Percentiles rank a stretch among this genome's conserved stretches.
Conservation (phyloP, 257 asterid genomes). For the Fraxinus anomala region DNA sequence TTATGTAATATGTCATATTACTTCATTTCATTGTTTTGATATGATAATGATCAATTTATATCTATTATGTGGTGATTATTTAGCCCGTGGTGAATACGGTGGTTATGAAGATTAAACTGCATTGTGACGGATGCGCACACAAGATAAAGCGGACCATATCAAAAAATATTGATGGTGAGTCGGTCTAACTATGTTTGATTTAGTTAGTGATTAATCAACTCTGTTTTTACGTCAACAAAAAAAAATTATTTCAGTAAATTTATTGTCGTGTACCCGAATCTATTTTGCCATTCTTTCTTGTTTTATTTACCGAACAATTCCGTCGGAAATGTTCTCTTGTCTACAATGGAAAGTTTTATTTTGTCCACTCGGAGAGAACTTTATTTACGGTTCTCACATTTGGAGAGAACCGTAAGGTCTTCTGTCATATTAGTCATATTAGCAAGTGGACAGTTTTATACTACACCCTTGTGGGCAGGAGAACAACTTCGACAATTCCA, state of each 20-base stretch:
- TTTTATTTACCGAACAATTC: too few species aligned
- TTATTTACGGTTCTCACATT: too few species aligned
- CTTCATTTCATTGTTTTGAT: background rate
- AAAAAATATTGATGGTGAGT: conserved; percentile 27
- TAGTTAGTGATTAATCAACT: background rate
- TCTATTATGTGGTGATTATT: background rate
- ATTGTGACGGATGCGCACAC: background rate
- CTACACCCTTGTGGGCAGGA: too few species aligned
- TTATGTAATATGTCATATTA: background rate
- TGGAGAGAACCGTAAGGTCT: too few species aligned
- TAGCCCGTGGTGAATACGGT: background rate
- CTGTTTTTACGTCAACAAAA: background rate
- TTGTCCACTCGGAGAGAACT: too few species aligned
- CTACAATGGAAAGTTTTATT: too few species aligned
- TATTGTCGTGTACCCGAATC: background rate
- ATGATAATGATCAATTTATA: background rate
- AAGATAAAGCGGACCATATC: background rate
- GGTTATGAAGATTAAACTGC: background rate
- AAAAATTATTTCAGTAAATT: background rate
- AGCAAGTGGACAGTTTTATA: too few species aligned
- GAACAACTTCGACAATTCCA: too few species aligned
- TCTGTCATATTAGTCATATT: too few species aligned
- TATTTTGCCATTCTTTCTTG: too few species aligned
- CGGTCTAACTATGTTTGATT: background rate
- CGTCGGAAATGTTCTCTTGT: too few species aligned